Base-by-base conservation (phyloP, 2,329 filamentous ascomycete species). In the Aspergillus vadensis region DNA sequence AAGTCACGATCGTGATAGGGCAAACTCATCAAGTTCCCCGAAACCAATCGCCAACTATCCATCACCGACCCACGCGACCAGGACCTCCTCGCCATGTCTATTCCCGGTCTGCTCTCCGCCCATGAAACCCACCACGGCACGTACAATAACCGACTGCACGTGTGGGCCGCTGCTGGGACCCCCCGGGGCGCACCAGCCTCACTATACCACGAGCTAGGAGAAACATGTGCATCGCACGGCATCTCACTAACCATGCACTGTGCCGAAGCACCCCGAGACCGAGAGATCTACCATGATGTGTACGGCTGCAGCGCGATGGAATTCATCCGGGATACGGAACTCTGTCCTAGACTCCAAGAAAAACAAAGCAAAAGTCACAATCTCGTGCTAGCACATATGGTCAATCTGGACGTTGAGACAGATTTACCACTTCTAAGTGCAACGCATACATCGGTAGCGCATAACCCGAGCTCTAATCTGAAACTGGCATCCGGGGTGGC, bases 401-500 rank as follows among this genome's bases (percentile, higher is more conserved):
- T 59, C 4, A 59, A 59, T 8, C 44, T 55, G 0, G 57, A 59
- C 57, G 82, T 81, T 65, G 69, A 65, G 14, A 70, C 66, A 1
- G 57, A 59, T 25, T 19, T 59, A 7, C 51, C 57, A 2, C 69
- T 79, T 1, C 68, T 82, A 27, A 64, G 67, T 9, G 66, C 73
- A 15, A 77, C 76, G 0, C 73, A 73, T 10, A 80, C 79, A 0
- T 75, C 79, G 23, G 78, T 84, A 4, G 80, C 81, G 4, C 82
- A 85, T 67, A 82, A 81, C 61, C 80, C 82, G 1, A 81, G 78
- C 3, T 81, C 79, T 58, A 84, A 85, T 63, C 75, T 77, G 30
- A 84, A 84, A 68, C 76, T 85, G 14, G 81, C 79, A 0, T 83
- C 80, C 0, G 83, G 82, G 0, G 78, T 84, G 58, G 69, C 1